These are phyloP conservation scores for Marchantia paleacea DNA, from an alignment of 225 moss, liverwort and hornwort genomes.

Conservation along the genomic window DNA sequence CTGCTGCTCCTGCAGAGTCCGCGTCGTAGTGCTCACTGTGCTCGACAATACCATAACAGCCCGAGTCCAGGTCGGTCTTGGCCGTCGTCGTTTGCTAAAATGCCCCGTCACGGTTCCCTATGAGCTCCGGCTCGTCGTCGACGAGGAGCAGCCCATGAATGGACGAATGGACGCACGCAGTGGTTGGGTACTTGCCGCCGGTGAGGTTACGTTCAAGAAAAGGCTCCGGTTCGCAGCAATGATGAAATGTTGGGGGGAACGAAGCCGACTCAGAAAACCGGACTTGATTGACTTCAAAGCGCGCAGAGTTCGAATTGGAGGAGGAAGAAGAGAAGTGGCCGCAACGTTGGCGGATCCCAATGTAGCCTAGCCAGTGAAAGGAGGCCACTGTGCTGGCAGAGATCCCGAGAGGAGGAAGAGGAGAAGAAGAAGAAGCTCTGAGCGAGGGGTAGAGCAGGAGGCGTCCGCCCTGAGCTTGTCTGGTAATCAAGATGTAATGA, in stretches of 20 bases:
- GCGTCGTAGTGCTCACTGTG: neutral
- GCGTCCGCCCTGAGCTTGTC: neutral
- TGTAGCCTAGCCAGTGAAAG: neutral
- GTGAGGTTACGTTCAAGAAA: conserved; percentile 8
- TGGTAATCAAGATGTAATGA: conserved; percentile 15
- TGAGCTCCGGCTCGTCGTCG: neutral
- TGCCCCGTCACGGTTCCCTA: neutral
- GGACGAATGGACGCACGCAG: neutral
- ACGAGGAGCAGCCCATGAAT: too few species aligned
- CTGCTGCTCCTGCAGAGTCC: neutral
- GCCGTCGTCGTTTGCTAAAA: neutral
- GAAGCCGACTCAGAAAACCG: neutral
- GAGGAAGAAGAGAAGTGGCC: neutral
- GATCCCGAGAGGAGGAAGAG: too few species aligned
- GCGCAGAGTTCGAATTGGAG: neutral
- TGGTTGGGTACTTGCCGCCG: neutral
- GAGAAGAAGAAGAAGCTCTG: neutral
- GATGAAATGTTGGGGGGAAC: neutral
- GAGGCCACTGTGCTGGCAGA: neutral
- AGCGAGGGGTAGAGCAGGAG: neutral
- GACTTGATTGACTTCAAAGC: neutral
- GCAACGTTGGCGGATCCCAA: neutral
- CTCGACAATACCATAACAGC: neutral
- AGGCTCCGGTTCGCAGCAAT: neutral
- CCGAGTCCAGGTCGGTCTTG: neutral